phyloP scores from a whole-genome alignment of 305 asterid genomes.

The Fraxinus ornus region DNA sequence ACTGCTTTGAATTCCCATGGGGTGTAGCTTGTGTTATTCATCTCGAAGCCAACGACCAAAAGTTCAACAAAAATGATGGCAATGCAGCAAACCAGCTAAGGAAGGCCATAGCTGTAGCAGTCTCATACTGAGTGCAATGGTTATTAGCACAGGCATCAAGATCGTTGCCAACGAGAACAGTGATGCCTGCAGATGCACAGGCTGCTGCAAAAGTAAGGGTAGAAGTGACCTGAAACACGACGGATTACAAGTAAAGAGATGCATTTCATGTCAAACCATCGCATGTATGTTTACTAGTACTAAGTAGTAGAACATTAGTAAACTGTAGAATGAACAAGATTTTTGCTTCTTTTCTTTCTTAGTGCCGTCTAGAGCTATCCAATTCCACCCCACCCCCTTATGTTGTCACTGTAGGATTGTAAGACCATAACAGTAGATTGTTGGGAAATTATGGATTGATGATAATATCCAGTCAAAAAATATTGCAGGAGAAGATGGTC shows the following conservation, averaged over 20 bases:
- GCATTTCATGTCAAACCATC: background rate
- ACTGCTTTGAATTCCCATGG: background rate
- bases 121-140: conserved; percentile 53
- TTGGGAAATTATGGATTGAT: background rate
- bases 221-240: conserved; percentile 41
- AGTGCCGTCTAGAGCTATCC: background rate
- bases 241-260: background rate
- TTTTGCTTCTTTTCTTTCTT: background rate
- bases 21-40: conserved; percentile 9
- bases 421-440: background rate
- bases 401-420: background rate
- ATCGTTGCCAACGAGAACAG: conserved; percentile 53
- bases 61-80: conserved; percentile 47
- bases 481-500: background rate
- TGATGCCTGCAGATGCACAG: conserved; percentile 40
- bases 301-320: background rate
- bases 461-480: background rate
- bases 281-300: background rate
- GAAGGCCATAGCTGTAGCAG: conserved; percentile 54
- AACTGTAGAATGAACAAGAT: background rate
- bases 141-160: conserved; percentile 42
- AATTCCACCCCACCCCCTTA: background rate
- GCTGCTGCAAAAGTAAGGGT: conserved; percentile 41
- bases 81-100: conserved; percentile 54
- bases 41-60: conserved; percentile 51